Base-by-base conservation (phyloP, 2,329 filamentous ascomycete genomes). In the Ophiostoma himal-ulmi region DNA sequence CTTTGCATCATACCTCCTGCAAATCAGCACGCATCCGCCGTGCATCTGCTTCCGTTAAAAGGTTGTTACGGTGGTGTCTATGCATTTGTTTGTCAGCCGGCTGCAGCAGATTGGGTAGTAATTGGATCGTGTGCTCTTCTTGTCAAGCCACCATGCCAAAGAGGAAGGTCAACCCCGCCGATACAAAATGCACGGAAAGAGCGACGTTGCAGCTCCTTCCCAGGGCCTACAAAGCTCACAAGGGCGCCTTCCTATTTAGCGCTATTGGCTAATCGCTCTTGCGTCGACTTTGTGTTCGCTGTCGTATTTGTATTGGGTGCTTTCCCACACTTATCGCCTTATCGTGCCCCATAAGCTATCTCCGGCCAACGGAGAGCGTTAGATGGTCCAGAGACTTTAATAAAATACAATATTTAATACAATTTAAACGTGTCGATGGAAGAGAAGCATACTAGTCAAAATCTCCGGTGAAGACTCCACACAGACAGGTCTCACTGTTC, bases 261-360 rank as follows among this genome's bases (percentile, higher is more conserved):
- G 57, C 52, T 39, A 71, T 71, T 72, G 71, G 39, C 20, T 67
- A 52, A 4, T 41, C 54, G 44, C 64, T 62, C 69, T 69, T 71
- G 71, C 70, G 69, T 71, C 68, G 68, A 20, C 39, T 22, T 41
- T 54, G 48, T 17, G 37, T 22, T 39, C 54, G 57, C 54, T 70
- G 52, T 48, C 68, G 68, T 65, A 14, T 71, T 37, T 62, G 66
- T 30, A 67, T 67, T 52, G 41, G 41, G 41, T 67, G 65, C 37
- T 67, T 67, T 52, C 11, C 22, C 37, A 20, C 44, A 41, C 39
- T 67, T 67, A 67, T 67, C 65, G 65, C 65, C 65, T 34, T 52
- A 54, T 36, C 52, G 52, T 26, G 10, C 52, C 52, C 52, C 52
- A 26, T 57, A 57, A 26, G 67, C 67, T 68, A 68, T 68, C 67